These are phyloP conservation scores for Cladophialophora immunda DNA, from an alignment of 2,329 filamentous ascomycete genomes.

Conservation along the genomic window DNA sequence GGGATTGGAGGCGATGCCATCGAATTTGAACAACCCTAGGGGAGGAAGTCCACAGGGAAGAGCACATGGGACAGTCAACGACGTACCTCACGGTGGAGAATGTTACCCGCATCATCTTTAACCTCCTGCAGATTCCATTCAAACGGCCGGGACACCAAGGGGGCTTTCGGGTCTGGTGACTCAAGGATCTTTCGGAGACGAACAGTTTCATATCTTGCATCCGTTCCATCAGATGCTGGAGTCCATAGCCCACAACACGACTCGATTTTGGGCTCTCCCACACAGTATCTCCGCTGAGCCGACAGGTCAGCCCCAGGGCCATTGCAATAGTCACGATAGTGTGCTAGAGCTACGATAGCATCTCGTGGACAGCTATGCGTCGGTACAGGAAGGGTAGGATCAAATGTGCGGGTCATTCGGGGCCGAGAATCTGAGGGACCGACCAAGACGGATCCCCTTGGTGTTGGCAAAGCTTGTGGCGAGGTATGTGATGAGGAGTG, in stretches of 20 bases:
- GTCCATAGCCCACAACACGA: not conserved
- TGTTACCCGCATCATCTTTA: not conserved
- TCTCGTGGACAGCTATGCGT: constrained; percentile 6
- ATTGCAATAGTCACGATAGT: constrained; percentile 6
- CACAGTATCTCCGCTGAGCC: not conserved
- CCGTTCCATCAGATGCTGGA: not conserved
- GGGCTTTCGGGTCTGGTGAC: not conserved
- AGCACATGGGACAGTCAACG: not conserved
- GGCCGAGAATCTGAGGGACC: not conserved
- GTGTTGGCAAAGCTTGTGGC: not conserved
- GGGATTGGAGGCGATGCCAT: too few relatives aligned
- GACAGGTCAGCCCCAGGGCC: not conserved
- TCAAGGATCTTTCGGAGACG: not conserved
- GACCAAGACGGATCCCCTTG: not conserved
- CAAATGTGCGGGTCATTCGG: constrained; percentile 3
- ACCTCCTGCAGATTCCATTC: not conserved
- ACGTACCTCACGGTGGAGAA: constrained; percentile 8
- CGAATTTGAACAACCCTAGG: not conserved
- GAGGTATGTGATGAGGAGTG: not conserved
- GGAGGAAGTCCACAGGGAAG: not conserved
- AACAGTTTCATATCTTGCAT: constrained; percentile 1
- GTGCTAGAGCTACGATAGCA: constrained; percentile 4
- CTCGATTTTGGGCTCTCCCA: not conserved
- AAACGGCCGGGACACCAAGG: not conserved
- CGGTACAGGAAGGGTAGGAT: not conserved